These are phyloP conservation scores for Cyclanthera cordifolia DNA, from an alignment of 306 rosid species.

Conservation along the genomic window DNA sequence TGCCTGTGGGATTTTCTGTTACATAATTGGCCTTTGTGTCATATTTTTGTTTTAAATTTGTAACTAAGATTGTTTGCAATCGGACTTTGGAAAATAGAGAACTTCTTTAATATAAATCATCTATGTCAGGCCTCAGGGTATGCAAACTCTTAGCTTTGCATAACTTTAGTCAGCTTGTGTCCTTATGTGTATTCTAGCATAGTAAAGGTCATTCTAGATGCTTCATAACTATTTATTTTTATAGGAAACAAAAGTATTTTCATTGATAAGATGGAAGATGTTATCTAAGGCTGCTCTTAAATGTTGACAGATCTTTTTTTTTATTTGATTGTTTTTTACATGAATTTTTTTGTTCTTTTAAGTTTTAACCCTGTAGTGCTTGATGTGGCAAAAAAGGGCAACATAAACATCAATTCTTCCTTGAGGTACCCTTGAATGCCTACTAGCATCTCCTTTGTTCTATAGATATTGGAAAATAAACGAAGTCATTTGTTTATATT, in stretches of 20 bases:
- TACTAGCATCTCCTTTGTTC: neutral
- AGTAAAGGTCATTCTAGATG: neutral
- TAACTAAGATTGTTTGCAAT: neutral
- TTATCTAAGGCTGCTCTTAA: neutral
- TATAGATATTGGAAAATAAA: neutral
- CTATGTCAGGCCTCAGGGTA: neutral
- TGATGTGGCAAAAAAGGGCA: slow-evolving; percentile 76
- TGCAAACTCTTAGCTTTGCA: neutral
- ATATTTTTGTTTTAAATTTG: neutral
- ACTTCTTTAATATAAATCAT: neutral
- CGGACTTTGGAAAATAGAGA: neutral
- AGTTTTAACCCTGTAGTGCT: slow-evolving; percentile 38
- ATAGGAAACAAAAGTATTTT: too few relatives aligned
- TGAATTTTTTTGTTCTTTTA: neutral
- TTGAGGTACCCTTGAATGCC: slow-evolving; percentile 44
- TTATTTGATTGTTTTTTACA: neutral
- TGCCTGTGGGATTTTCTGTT: neutral
- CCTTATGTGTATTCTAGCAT: neutral
- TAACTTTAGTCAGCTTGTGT: neutral
- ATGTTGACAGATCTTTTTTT: neutral
- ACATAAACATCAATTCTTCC: slow-evolving; percentile 70
- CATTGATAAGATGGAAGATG: too few relatives aligned
- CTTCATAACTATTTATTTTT: neutral
- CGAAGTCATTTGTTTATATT: neutral
- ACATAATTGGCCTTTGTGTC: neutral